A percentile compares a stretch with the other conserved stretches of the same genome.
These are phyloP conservation scores for Nannochloris sp. DNA, from an alignment of 139 green algal species.

Conservation along the genomic window DNA sequence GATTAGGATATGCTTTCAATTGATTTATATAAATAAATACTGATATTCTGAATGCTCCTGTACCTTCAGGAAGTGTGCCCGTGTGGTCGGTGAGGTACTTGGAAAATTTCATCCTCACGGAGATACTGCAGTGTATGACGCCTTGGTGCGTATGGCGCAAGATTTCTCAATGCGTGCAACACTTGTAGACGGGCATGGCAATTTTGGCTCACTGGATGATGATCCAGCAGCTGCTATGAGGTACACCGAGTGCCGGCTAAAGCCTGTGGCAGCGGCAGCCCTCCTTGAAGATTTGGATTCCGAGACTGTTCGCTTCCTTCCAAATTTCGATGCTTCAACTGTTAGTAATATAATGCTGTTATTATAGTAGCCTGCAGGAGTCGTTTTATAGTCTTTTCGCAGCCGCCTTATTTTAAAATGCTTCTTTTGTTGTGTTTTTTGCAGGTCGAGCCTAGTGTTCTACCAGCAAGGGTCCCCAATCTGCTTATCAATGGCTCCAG, in stretches of 20 bases:
- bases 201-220: constrained; percentile 94
- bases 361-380: neutral
- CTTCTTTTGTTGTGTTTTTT: neutral
- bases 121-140: constrained; percentile 88
- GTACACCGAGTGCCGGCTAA: constrained; percentile 65
- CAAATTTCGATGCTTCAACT: constrained; percentile 81
- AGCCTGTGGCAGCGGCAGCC: constrained; percentile 42
- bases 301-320: constrained; percentile 71
- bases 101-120: constrained; percentile 98
- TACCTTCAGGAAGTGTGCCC: constrained; percentile 74
- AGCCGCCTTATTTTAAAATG: neutral
- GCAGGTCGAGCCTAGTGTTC: constrained; percentile 80
- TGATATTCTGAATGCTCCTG: neutral
- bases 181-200: constrained; percentile 91
- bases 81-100: constrained; percentile 97
- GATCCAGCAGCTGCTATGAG: constrained; percentile 96
- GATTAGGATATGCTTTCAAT: neutral
- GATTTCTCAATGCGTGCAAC: constrained; percentile 42
- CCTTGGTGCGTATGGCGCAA: constrained; percentile 91
- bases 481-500: constrained; percentile 90
- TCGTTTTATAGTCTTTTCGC: neutral
- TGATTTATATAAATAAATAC: neutral
- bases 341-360: constrained; percentile 10
- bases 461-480: constrained; percentile 81
- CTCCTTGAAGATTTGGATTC: constrained; percentile 79